Conservation (phyloP, 2,329 filamentous ascomycete species). For the Cladosporium halotolerans region DNA sequence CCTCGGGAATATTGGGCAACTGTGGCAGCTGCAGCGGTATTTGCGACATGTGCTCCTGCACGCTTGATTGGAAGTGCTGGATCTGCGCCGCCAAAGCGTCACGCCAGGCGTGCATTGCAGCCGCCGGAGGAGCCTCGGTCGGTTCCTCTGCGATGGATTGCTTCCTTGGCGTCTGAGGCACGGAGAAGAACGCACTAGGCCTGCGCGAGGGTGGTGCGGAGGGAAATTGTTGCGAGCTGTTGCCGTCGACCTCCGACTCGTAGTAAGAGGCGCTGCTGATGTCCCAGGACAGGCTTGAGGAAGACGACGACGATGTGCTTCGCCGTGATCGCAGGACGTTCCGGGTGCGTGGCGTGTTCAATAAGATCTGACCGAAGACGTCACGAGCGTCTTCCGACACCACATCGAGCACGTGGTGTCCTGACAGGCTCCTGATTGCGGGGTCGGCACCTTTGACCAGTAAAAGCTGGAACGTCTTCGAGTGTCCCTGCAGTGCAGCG, state of each 20-base stretch:
- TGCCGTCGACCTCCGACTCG: slow-evolving; percentile 13
- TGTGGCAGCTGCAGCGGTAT: slow-evolving; percentile 38
- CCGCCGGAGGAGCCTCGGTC: slow-evolving; percentile 34
- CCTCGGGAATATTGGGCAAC: slow-evolving; percentile 31
- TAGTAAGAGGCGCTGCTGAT: slow-evolving; percentile 15
- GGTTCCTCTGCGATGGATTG: not conserved
- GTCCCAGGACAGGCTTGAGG: slow-evolving; percentile 14
- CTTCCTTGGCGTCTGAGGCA: not conserved
- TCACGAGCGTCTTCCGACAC: slow-evolving; percentile 31
- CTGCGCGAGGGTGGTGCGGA: slow-evolving; percentile 1
- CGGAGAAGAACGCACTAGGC: not conserved
- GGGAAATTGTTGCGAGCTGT: slow-evolving; percentile 2
- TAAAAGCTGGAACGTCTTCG: slow-evolving; percentile 69
- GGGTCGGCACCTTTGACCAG: slow-evolving; percentile 68
- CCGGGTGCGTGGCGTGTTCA: slow-evolving; percentile 13
- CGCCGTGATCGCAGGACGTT: slow-evolving; percentile 1
- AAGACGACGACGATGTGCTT: slow-evolving; percentile 5
- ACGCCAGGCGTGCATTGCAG: slow-evolving; percentile 63
- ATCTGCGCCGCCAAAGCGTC: slow-evolving; percentile 69
- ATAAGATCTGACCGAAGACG: slow-evolving; percentile 7
- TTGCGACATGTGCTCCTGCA: slow-evolving; percentile 59
- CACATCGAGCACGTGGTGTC: slow-evolving; percentile 65
- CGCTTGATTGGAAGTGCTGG: slow-evolving; percentile 68
- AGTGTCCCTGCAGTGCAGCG: slow-evolving; percentile 68
- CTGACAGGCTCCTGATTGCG: slow-evolving; percentile 61